Conservation (phyloP, 805 yeast genomes). For the Metschnikowia kunwiensis region DNA sequence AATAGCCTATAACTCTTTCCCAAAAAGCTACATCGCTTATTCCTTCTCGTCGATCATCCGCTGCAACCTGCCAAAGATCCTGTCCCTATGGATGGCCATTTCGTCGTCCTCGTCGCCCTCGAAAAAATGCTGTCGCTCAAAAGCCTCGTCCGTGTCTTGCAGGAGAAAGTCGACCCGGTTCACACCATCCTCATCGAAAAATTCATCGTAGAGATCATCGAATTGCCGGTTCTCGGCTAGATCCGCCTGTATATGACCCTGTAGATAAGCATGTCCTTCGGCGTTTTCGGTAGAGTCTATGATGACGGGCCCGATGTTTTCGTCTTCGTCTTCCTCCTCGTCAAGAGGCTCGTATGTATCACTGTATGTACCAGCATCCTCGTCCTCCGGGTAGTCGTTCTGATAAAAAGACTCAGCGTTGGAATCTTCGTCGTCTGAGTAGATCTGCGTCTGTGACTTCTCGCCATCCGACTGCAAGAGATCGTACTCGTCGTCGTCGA, state of each 20-base stretch:
- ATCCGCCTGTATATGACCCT: slow-evolving; percentile 22
- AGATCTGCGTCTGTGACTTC: slow-evolving; percentile 20
- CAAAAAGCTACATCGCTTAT: too few relatives aligned
- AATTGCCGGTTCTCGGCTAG: slow-evolving; percentile 15
- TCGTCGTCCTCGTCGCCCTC: slow-evolving; percentile 56
- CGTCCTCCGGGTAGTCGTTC: slow-evolving; percentile 95
- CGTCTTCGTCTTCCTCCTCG: slow-evolving; percentile 20
- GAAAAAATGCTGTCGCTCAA: slow-evolving; percentile 53
- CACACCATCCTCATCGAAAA: slow-evolving; percentile 34
- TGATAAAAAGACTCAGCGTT: slow-evolving; percentile 89
- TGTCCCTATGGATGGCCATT: slow-evolving; percentile 60
- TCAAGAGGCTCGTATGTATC: slow-evolving; percentile 14
- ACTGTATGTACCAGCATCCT: slow-evolving; percentile 49
- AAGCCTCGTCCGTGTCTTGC: slow-evolving; percentile 17
- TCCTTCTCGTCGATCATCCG: slow-evolving; percentile 46
- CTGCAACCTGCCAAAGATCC: slow-evolving; percentile 56
- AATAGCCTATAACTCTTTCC: too few relatives aligned
- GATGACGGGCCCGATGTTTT: slow-evolving; percentile 13
- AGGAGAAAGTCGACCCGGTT: slow-evolving; percentile 26
- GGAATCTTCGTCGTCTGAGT: slow-evolving; percentile 77
- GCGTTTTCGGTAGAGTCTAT: slow-evolving; percentile 13
- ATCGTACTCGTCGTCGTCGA: slow-evolving; percentile 53
- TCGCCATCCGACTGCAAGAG: slow-evolving; percentile 38
- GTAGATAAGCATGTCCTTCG: slow-evolving; percentile 16
- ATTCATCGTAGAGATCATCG: slow-evolving; percentile 22